Conservation (phyloP, 2,329 filamentous ascomycete species). For the Penicillium sp. region DNA sequence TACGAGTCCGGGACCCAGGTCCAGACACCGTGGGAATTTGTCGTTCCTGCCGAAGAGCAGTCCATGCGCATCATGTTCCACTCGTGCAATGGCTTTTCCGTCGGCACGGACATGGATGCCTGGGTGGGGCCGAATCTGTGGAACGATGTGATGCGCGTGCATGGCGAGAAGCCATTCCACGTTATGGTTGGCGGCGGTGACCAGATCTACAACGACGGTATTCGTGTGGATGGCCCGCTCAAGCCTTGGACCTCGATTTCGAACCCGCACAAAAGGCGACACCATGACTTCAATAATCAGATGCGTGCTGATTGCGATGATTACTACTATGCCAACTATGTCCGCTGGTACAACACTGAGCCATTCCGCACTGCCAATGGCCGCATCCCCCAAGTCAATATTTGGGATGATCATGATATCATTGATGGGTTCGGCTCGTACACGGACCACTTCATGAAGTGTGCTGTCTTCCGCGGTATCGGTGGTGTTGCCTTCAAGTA, state of each 20-base stretch:
- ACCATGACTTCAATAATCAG: constrained; percentile 63
- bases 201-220: constrained; percentile 74
- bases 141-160: constrained; percentile 63
- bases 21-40: constrained; percentile 52
- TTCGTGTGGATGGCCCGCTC: constrained; percentile 79
- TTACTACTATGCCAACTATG: constrained; percentile 62
- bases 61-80: constrained; percentile 70
- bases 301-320: constrained; percentile 59
- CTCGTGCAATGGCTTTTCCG: constrained; percentile 66
- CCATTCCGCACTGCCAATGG: constrained; percentile 59
- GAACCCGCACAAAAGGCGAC: constrained; percentile 59
- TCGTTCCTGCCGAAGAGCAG: constrained; percentile 57
- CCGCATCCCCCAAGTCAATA: constrained; percentile 63
- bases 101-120: constrained; percentile 61
- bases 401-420: constrained; percentile 66
- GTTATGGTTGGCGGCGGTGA: constrained; percentile 87
- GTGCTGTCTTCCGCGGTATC: constrained; percentile 63
- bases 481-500: constrained; percentile 59
- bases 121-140: constrained; percentile 62
- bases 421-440: constrained; percentile 67
- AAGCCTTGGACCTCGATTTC: constrained; percentile 60
- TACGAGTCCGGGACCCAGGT: constrained; percentile 56
- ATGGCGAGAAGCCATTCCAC: constrained; percentile 59
- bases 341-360: constrained; percentile 67
- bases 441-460: constrained; percentile 65